These are phyloP conservation scores for Ophiostoma ulmi DNA, from an alignment of 2,329 filamentous ascomycete genomes.

Conservation along the genomic window DNA sequence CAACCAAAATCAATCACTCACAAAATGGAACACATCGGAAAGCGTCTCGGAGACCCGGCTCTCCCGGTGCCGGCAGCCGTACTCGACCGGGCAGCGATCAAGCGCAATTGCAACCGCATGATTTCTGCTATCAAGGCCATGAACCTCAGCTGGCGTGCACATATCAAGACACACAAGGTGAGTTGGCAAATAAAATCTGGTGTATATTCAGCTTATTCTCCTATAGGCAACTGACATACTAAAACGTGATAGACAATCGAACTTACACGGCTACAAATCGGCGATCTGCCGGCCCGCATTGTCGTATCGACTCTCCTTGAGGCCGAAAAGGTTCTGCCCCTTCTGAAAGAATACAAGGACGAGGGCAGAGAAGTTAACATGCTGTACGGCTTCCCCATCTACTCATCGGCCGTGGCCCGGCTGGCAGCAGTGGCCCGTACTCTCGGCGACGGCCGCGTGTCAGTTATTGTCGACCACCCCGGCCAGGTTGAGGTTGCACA, in stretches of 20 bases:
- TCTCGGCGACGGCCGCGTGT: constrained; percentile 53
- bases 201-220: constrained; percentile 37
- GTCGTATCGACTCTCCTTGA: constrained; percentile 72
- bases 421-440: constrained; percentile 51
- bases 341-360: constrained; percentile 53
- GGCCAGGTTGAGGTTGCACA: constrained; percentile 49
- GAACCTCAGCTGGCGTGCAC: constrained; percentile 63
- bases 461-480: constrained; percentile 65
- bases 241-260: constrained; percentile 28
- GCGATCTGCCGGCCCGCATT: constrained; percentile 47
- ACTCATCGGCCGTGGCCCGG: constrained; percentile 55
- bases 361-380: constrained; percentile 56
- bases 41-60: constrained; percentile 45
- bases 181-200: background rate
- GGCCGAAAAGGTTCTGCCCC: constrained; percentile 59
- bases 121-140: constrained; percentile 56
- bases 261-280: constrained; percentile 28
- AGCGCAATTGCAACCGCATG: constrained; percentile 67
- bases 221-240: background rate
- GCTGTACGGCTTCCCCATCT: constrained; percentile 67
- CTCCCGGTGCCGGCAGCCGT: constrained; percentile 63
- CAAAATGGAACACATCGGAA: constrained; percentile 46
- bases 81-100: constrained; percentile 61
- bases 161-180: constrained; percentile 75
- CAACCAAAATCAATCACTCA: background rate